phyloP scores from a whole-genome alignment of 768 basidiomycete genomes.

The Leccinellum albellum region DNA sequence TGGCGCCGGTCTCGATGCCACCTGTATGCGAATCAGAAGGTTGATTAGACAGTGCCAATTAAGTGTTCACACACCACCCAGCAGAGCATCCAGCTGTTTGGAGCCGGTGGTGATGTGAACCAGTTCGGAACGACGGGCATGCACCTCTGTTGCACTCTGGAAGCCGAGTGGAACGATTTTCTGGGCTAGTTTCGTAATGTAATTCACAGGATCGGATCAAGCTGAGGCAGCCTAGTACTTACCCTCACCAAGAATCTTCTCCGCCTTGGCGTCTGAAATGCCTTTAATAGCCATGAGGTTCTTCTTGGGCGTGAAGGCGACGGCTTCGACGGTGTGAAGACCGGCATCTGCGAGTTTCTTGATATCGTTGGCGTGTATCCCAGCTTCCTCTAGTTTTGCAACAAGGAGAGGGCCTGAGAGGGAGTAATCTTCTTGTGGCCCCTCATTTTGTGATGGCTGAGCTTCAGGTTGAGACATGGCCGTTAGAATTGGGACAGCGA shows the following conservation, averaged over 20 bases:
- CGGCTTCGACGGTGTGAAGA: conserved; percentile 89
- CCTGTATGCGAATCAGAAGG: conserved; percentile 41
- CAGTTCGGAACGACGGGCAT: conserved; percentile 89
- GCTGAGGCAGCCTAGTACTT: conserved; percentile 17
- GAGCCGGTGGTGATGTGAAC: conserved; percentile 97
- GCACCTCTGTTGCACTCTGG: conserved; percentile 96
- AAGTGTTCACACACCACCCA: conserved; percentile 63
- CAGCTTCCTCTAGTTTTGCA: conserved; percentile 80
- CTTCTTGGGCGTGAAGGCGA: conserved; percentile 97
- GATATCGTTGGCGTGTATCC: conserved; percentile 86
- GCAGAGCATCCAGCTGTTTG: conserved; percentile 90
- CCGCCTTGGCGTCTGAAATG: conserved; percentile 94
- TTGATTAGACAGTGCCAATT: neutral
- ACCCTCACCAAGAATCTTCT: conserved; percentile 94
- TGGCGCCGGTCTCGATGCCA: conserved; percentile 96
- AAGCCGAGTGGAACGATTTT: conserved; percentile 98
- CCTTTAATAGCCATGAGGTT: conserved; percentile 87
- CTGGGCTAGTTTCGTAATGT: conserved; percentile 52
- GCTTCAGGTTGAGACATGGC: conserved; percentile 40
- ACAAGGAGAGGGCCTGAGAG: conserved; percentile 82
- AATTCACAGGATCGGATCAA: conserved; percentile 2
- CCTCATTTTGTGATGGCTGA: conserved; percentile 42
- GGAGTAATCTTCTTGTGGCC: conserved; percentile 48
- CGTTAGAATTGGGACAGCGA: neutral
- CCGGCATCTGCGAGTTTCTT: conserved; percentile 94